Percentiles rank a stretch among this genome's conserved stretches.
Evolutionary conservation across 805 yeast genomes (phyloP).

Genomic region (Metschnikowia aberdeeniae): DNA sequence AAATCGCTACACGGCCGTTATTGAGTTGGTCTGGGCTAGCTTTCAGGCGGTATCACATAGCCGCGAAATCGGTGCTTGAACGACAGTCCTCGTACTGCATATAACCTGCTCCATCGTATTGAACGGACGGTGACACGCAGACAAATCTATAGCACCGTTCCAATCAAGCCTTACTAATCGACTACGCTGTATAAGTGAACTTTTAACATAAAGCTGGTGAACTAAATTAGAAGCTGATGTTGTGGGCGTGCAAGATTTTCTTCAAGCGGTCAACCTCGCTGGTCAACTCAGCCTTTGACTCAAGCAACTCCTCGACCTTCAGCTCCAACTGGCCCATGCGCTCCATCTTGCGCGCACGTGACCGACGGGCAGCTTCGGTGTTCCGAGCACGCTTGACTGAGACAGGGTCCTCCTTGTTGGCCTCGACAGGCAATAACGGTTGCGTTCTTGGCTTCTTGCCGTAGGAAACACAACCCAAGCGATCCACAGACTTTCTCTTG

Average conservation of each 20-base stretch:
- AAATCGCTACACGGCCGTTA: too few relatives aligned
- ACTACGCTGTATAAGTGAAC: too few relatives aligned
- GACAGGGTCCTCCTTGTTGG: conserved; percentile 54
- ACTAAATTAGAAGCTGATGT: conserved; percentile 11
- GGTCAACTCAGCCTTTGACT: conserved; percentile 56
- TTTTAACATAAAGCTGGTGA: too few relatives aligned
- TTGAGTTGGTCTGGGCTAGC: too few relatives aligned
- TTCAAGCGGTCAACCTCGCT: conserved; percentile 61
- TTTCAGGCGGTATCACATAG: too few relatives aligned
- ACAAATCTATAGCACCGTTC: too few relatives aligned
- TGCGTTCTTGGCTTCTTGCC: conserved; percentile 69
- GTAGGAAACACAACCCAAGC: conserved; percentile 71
- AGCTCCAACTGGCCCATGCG: conserved; percentile 80
- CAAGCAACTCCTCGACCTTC: conserved; percentile 61
- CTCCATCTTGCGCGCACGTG: conserved; percentile 89
- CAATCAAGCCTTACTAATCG: too few relatives aligned
- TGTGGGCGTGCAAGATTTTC: conserved; percentile 34
- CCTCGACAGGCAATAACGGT: conserved; percentile 68
- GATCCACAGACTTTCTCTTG: conserved; percentile 48
- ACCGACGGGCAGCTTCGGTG: conserved; percentile 96
- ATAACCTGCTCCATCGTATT: too few relatives aligned
- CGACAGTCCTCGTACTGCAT: too few relatives aligned
- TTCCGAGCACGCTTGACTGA: conserved; percentile 89
- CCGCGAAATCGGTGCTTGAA: too few relatives aligned
- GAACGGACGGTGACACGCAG: too few relatives aligned